phyloP scores from a whole-genome alignment of 768 basidiomycete genomes.

The Tricholomella constricta region DNA sequence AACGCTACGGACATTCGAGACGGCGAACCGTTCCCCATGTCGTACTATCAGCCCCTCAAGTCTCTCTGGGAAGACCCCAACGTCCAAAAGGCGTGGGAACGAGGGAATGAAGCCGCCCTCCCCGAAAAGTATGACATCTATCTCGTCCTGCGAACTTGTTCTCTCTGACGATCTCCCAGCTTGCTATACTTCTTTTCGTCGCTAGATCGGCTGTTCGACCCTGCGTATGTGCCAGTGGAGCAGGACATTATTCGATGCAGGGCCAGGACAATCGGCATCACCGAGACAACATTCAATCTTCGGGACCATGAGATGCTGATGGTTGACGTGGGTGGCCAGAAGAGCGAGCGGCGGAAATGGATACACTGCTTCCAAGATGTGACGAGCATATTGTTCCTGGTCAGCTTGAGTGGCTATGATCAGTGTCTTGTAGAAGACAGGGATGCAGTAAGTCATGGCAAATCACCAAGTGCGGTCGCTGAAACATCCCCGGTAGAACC shows the following conservation, averaged over 20 bases:
- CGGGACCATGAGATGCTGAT: conserved; percentile 85
- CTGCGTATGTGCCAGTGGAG: conserved; percentile 71
- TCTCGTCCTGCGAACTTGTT: background rate
- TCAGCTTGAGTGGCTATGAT: conserved; percentile 91
- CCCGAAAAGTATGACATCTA: conserved; percentile 74
- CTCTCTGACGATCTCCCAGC: conserved; percentile 36
- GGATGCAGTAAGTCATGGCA: conserved; percentile 66
- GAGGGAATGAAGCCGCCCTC: conserved; percentile 89
- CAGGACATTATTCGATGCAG: conserved; percentile 88
- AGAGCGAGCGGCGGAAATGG: conserved; percentile 92
- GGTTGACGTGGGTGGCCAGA: conserved; percentile 94
- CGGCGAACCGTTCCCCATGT: conserved; percentile 74
- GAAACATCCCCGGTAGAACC: conserved; percentile 59
- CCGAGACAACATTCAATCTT: conserved; percentile 81
- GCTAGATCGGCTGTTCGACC: conserved; percentile 78
- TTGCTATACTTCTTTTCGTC: conserved; percentile 76
- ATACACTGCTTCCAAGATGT: conserved; percentile 96
- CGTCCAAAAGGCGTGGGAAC: conserved; percentile 72
- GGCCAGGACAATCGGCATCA: conserved; percentile 89
- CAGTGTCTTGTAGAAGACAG: conserved; percentile 92
- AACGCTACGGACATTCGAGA: conserved; percentile 73
- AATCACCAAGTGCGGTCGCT: conserved; percentile 1
- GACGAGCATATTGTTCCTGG: conserved; percentile 89
- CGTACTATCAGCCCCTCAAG: conserved; percentile 67
- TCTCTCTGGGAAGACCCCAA: conserved; percentile 76